Conservation (phyloP, 2,329 filamentous ascomycete genomes). For the Rosellinia necatrix region DNA sequence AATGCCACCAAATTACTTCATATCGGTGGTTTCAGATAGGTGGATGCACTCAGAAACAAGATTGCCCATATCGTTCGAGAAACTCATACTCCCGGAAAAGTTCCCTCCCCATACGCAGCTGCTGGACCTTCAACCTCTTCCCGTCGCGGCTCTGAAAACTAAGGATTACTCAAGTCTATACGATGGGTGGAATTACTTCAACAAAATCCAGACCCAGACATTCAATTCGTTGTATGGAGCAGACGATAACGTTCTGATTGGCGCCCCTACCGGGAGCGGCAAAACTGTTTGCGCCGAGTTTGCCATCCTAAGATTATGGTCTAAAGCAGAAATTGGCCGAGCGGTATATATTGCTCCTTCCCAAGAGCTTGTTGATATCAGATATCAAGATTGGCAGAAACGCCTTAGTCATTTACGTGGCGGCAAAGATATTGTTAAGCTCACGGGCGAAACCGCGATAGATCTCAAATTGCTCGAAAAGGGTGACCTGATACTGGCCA, state of each 20-base stretch:
- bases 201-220: conserved; percentile 95
- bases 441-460: conserved; percentile 89
- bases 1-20: conserved; percentile 98
- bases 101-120: conserved; percentile 94
- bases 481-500: conserved; percentile 89
- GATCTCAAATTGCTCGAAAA: conserved; percentile 87
- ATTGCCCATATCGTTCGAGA: conserved; percentile 91
- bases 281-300: conserved; percentile 98
- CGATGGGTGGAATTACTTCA: conserved; percentile 84
- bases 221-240: conserved; percentile 92
- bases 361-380: conserved; percentile 86
- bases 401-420: conserved; percentile 73
- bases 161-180: conserved; percentile 84
- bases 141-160: conserved; percentile 84
- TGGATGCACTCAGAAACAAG: conserved; percentile 99
- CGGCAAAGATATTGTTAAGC: conserved; percentile 88
- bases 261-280: conserved; percentile 90
- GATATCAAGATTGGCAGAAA: conserved; percentile 82
- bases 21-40: conserved; percentile 89
- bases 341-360: conserved; percentile 95
- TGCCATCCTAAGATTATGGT: conserved; percentile 87
- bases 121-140: conserved; percentile 87
- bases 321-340: conserved; percentile 69
- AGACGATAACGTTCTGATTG: conserved; percentile 92
- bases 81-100: conserved; percentile 90